phyloP scores from a whole-genome alignment of 2,329 filamentous ascomycete genomes.

The Emergomyces africanus region DNA sequence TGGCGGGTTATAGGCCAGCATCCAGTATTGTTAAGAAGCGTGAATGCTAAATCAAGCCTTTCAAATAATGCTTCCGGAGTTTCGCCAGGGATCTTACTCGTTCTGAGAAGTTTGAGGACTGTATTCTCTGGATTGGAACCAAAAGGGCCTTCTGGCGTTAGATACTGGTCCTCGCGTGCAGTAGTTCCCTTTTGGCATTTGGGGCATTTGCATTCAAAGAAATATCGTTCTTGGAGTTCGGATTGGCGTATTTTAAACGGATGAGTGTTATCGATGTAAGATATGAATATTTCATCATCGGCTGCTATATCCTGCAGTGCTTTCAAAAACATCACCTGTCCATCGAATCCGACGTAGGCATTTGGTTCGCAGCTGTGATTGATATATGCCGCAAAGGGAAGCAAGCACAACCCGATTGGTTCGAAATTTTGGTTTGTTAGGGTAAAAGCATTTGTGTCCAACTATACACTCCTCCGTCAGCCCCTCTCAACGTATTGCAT shows the following conservation, averaged over 20 bases:
- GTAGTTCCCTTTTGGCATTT: constrained; percentile 31
- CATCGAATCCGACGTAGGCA: constrained; percentile 44
- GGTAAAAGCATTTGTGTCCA: constrained; percentile 47
- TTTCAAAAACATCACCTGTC: constrained; percentile 37
- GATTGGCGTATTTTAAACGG: constrained; percentile 38
- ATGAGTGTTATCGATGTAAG: constrained; percentile 47
- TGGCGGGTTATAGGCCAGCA: constrained; percentile 40
- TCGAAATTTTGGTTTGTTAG: constrained; percentile 44
- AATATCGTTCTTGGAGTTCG: constrained; percentile 43
- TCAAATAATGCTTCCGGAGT: constrained; percentile 20
- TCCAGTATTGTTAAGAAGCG: constrained; percentile 25
- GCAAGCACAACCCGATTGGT: constrained; percentile 46
- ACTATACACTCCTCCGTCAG: constrained; percentile 19
- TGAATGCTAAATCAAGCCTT: constrained; percentile 29
- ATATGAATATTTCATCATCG: constrained; percentile 47
- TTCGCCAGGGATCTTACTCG: constrained; percentile 9
- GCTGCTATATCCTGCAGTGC: constrained; percentile 40
- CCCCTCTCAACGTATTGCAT: background rate
- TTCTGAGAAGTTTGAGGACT: constrained; percentile 16
- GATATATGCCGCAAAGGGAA: constrained; percentile 40
- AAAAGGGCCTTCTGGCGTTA: constrained; percentile 6
- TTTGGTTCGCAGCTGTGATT: constrained; percentile 55
- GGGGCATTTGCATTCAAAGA: constrained; percentile 44
- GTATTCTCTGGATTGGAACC: constrained; percentile 13
- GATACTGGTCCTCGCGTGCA: constrained; percentile 12